Evolutionary conservation across 225 moss, liverwort and hornwort species (phyloP).

Genomic region (Sphagnum contortum): DNA sequence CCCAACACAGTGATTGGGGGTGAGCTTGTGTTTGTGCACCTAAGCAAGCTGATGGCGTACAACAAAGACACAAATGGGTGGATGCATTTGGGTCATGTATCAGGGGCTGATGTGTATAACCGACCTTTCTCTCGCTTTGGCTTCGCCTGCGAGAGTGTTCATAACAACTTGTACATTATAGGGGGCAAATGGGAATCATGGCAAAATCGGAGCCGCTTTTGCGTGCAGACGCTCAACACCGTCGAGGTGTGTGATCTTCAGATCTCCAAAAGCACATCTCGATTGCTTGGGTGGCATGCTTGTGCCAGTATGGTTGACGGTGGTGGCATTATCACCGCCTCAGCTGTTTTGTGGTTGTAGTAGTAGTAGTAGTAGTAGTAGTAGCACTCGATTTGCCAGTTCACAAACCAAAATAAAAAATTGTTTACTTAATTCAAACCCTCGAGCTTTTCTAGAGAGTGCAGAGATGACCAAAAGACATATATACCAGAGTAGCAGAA

Average conservation of each 20-base stretch:
- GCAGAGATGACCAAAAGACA: too few species aligned
- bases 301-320: conserved; percentile 30
- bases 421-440: too few species aligned
- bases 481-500: too few species aligned
- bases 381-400: too few species aligned
- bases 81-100: conserved; percentile 26
- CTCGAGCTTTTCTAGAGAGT: too few species aligned
- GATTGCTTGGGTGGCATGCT: conserved; percentile 32
- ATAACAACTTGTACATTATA: conserved; percentile 38
- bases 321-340: conserved; percentile 33
- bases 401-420: too few species aligned
- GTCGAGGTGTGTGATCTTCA: conserved; percentile 49
- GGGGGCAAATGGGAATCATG: conserved; percentile 39
- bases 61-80: conserved; percentile 25
- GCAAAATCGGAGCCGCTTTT: conserved; percentile 24
- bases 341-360: conserved; percentile 42
- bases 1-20: conserved; percentile 40
- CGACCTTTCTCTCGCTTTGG: conserved; percentile 34
- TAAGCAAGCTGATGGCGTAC: conserved; percentile 36
- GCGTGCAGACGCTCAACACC: conserved; percentile 20
- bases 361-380: too few species aligned
- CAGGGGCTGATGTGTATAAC: conserved; percentile 23
- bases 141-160: conserved; percentile 48
- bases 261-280: conserved; percentile 10
- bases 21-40: conserved; percentile 44